Evolutionary conservation across 768 basidiomycete genomes (phyloP).

Genomic region (Sistotremastrum niveocremeum): DNA sequence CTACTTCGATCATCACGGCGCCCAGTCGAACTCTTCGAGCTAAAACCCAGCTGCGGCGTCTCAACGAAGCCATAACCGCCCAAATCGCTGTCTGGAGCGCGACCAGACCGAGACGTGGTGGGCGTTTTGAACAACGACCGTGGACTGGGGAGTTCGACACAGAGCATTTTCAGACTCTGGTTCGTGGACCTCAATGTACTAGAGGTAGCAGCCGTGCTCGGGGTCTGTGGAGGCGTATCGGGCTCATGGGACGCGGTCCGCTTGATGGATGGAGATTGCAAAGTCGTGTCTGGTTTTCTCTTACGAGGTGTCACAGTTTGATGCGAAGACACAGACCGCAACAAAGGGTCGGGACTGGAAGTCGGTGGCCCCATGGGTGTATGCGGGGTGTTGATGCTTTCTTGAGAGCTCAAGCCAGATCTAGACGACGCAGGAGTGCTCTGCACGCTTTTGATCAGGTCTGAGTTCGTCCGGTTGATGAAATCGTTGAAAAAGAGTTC

Average conservation of each 20-base stretch:
- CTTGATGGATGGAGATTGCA: constrained; percentile 52
- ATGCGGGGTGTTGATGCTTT: constrained; percentile 8
- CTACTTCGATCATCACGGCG: constrained; percentile 67
- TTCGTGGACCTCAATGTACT: constrained; percentile 14
- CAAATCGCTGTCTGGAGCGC: constrained; percentile 14
- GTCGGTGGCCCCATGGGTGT: constrained; percentile 8
- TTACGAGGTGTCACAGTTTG: constrained; percentile 47
- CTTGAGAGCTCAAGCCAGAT: constrained; percentile 2
- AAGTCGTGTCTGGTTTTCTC: constrained; percentile 46
- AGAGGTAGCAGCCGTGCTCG: constrained; percentile 7
- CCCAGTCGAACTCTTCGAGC: constrained; percentile 29
- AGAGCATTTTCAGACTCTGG: too few relatives aligned
- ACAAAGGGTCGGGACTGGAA: constrained; percentile 45
- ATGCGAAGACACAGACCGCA: constrained; percentile 21
- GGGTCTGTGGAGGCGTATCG: constrained; percentile 4
- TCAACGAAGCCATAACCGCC: constrained; percentile 23
- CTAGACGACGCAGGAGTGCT: background rate
- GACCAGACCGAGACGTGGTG: constrained; percentile 9
- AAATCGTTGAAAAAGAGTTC: constrained; percentile 53
- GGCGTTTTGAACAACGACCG: constrained; percentile 12
- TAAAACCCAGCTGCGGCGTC: constrained; percentile 34
- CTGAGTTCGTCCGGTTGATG: constrained; percentile 39
- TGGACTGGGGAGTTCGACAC: too few relatives aligned
- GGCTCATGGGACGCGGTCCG: constrained; percentile 26
- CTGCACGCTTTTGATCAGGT: constrained; percentile 20